Evolutionary conservation across 2,329 filamentous ascomycete species (phyloP), one percentile per base, ranked within the genome.

Genomic region (Pseudopithomyces maydicus): DNA sequence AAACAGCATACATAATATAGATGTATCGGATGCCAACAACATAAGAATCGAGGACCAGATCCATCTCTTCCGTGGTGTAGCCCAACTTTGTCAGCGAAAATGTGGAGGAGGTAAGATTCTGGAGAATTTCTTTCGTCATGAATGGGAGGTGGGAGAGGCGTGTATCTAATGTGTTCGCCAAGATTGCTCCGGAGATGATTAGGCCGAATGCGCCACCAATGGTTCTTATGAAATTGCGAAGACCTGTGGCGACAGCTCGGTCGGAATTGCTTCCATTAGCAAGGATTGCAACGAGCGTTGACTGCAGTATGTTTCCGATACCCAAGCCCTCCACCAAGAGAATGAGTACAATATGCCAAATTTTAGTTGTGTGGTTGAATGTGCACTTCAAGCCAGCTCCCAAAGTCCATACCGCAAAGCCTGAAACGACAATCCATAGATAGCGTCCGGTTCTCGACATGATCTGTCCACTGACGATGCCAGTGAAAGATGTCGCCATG

Each of bases 181-280:
- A 57, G 19, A 62, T 63, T 14, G 60, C 56, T 14, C 59, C 62
- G n/a, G 62, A 62, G 2, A 63, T 56, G 22, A 59, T 58, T 6
- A 65, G 46, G 6, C 62, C 62, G 33, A 65, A 61, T 15, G 85
- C 77, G n/a, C 85, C 85, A 6, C 86, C 86, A 2, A 84, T 74
- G 42, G 81, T 83, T 7, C 86, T 82, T 59, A 87, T 79, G 68
- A 88, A 88, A 63, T 88, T 88, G 1, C 86, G 79, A 49, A 83
- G 81, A 2, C 82, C 84, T 36, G 86, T 87, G 14, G 86, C 81
- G 1, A 88, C 83, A 1, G 86, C 86, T 22, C 86, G 79, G 41
- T 87, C 82, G 0, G 80, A 74, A 61, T 84, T 85, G 2, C 77
- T 75, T 3, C 54, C 58, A 50, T 66, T 61, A 0, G 84, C 82